A percentile compares a stretch with the other conserved stretches of the same genome.
Evolutionary conservation across 163 green algal species (phyloP).

Genomic region (Chlamydomonas reinhardtii): DNA sequence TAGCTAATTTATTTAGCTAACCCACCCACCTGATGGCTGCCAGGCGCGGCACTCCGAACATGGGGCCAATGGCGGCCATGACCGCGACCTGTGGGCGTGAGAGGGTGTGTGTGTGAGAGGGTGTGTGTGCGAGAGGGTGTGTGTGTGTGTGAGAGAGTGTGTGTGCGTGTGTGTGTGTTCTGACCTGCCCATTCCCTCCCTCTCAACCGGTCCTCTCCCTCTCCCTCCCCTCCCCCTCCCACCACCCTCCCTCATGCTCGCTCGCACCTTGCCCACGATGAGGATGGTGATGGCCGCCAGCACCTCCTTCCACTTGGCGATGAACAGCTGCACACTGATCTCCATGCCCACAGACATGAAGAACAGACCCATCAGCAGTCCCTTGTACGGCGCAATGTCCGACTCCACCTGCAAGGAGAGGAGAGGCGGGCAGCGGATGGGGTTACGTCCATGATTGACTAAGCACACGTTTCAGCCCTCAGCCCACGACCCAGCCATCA

Average conservation of each 20-base stretch:
- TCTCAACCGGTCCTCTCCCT: neutral
- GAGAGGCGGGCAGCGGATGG: neutral
- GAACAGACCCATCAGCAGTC: slow-evolving; percentile 99
- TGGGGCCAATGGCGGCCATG: slow-evolving; percentile 76
- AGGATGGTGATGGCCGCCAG: slow-evolving; percentile 84
- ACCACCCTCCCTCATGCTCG: too few relatives aligned
- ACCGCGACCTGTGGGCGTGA: slow-evolving; percentile 67
- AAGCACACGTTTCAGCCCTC: too few relatives aligned
- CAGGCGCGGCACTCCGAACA: slow-evolving; percentile 84
- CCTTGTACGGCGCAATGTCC: slow-evolving; percentile 99
- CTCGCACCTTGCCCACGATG: slow-evolving; percentile 89
- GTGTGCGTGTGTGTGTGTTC: too few relatives aligned
- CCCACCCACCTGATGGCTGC: slow-evolving; percentile 70
- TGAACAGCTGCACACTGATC: slow-evolving; percentile 89
- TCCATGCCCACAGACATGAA: slow-evolving; percentile 98
- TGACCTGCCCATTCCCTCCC: too few relatives aligned
- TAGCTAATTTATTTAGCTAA: too few relatives aligned
- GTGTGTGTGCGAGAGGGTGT: too few relatives aligned
- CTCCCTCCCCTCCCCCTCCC: neutral
- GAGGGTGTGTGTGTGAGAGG: slow-evolving; percentile 24
- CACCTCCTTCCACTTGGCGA: slow-evolving; percentile 87
- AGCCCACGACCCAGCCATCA: too few relatives aligned
- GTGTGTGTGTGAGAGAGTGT: too few relatives aligned
- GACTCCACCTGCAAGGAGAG: slow-evolving; percentile 84
- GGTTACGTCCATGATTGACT: too few relatives aligned